These are phyloP conservation scores for Zizania palustris DNA, from an alignment of 202 grass and related monocot genomes.

Conservation along the genomic window DNA sequence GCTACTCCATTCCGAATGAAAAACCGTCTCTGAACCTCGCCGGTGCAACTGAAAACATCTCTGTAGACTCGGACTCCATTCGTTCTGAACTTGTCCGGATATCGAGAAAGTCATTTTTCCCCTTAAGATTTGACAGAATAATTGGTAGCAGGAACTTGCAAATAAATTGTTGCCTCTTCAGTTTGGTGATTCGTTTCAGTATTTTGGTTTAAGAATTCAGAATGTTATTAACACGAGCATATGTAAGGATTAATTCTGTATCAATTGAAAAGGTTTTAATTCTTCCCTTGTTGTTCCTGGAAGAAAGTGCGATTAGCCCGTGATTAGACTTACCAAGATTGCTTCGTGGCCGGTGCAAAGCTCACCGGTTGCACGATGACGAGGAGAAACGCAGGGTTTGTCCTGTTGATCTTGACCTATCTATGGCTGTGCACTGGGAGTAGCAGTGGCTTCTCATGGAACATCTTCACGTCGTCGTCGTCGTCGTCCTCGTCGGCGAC, in stretches of 20 bases:
- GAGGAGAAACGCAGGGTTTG: background rate
- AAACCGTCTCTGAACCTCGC: background rate
- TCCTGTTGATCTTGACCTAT: conserved; percentile 36
- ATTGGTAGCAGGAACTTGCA: background rate
- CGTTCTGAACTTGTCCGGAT: background rate
- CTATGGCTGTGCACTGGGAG: conserved; percentile 20
- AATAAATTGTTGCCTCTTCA: background rate
- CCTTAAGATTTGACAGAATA: background rate
- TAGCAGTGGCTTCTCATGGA: conserved; percentile 5
- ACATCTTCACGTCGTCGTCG: conserved; percentile 9
- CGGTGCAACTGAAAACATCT: background rate
- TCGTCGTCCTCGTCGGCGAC: background rate
- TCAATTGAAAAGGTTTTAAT: conserved; percentile 21
- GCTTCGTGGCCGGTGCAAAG: background rate
- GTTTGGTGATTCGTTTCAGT: background rate
- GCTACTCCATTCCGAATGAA: background rate
- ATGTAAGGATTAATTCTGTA: background rate
- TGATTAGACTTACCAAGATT: conserved; percentile 12
- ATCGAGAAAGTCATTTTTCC: no score
- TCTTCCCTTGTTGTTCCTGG: conserved; percentile 13
- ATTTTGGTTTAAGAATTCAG: conserved; percentile 14
- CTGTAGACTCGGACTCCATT: background rate
- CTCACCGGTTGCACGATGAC: conserved; percentile 17
- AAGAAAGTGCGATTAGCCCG: conserved; percentile 37
- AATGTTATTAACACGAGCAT: background rate